Evolutionary conservation across 371 early-diverging fungal genomes (phyloP).

Genomic region (Mortierella sp.): DNA sequence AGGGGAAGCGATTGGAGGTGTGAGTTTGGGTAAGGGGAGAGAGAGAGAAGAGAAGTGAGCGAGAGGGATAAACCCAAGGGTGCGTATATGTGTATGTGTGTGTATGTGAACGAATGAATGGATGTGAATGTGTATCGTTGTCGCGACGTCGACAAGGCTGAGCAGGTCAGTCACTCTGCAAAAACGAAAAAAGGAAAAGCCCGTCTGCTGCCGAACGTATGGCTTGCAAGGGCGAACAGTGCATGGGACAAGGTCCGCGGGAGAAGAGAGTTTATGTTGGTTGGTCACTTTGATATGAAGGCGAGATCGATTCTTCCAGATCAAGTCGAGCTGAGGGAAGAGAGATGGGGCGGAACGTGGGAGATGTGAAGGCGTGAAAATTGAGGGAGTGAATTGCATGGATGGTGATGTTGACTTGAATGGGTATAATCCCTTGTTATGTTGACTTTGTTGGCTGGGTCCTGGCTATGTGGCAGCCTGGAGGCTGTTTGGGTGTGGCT

Average conservation of each 20-base stretch:
- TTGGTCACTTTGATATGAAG: too few species aligned
- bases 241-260: neutral
- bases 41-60: neutral
- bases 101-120: neutral
- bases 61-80: neutral
- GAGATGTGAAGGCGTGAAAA: neutral
- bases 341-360: neutral
- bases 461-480: neutral
- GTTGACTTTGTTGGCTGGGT: neutral
- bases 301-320: constrained; percentile 25
- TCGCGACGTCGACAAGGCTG: neutral
- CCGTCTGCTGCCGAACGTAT: neutral
- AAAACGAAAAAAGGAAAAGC: neutral
- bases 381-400: too few species aligned
- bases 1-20: constrained; percentile 2
- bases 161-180: neutral
- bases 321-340: neutral
- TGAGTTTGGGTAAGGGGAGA: neutral
- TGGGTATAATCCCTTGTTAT: too few species aligned
- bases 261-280: neutral
- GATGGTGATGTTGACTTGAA: neutral
- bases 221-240: constrained; percentile 1
- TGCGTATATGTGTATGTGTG: neutral
- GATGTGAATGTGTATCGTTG: neutral
- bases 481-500: neutral